These are phyloP conservation scores for Leishmania tarentolae DNA, from an alignment of 208 protist genomes.

Conservation along the genomic window DNA sequence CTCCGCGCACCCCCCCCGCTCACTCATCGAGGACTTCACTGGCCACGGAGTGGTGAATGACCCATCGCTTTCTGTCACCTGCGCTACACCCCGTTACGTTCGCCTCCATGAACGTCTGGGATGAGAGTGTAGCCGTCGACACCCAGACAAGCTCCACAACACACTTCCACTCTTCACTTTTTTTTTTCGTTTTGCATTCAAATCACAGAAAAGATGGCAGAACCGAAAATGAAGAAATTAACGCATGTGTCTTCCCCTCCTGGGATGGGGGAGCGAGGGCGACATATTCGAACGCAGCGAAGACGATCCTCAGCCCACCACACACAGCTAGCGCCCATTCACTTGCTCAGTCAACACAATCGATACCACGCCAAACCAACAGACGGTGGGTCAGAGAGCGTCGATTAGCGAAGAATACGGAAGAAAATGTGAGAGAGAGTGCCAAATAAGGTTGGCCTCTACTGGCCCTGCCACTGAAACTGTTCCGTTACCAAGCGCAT, in stretches of 20 bases:
- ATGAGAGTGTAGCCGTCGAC: neutral
- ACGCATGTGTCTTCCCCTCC: neutral
- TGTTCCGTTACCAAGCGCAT: neutral
- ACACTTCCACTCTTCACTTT: neutral
- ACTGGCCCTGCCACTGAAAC: conserved; percentile 77
- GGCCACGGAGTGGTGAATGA: neutral
- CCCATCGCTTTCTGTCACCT: neutral
- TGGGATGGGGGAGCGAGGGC: no score
- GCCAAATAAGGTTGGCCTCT: neutral
- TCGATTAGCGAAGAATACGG: neutral
- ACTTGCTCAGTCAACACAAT: neutral
- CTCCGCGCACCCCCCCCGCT: neutral
- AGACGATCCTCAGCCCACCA: no score
- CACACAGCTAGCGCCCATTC: neutral
- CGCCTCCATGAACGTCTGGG: neutral
- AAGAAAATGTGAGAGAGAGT: neutral
- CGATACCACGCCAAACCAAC: neutral
- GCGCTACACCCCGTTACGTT: neutral
- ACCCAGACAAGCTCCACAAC: neutral
- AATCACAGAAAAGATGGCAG: neutral
- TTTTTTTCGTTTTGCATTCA: neutral
- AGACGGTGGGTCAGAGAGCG: neutral
- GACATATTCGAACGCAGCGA: no score
- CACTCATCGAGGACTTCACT: neutral
- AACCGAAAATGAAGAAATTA: neutral